Percentiles rank a stretch among this genome's conserved stretches.
These are phyloP conservation scores for Lodderomyces oxycetoniae DNA, from an alignment of 1,139 yeast genomes.

Conservation along the genomic window DNA sequence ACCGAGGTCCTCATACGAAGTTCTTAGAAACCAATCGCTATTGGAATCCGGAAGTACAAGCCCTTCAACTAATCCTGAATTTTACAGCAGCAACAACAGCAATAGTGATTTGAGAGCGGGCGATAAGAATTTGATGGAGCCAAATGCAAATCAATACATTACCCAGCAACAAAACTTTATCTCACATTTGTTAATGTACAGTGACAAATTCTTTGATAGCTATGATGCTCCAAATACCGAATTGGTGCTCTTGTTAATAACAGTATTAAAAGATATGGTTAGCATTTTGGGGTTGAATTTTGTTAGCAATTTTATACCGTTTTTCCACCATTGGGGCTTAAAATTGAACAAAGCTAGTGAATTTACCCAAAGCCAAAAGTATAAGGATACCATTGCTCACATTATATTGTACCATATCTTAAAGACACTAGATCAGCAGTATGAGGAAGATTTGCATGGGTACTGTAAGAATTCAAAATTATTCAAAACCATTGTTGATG, in stretches of 20 bases:
- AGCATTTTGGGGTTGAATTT: slow-evolving; percentile 44
- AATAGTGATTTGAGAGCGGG: slow-evolving; percentile 14
- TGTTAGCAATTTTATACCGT: slow-evolving; percentile 42
- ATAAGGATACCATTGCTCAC: slow-evolving; percentile 37
- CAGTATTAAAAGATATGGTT: slow-evolving; percentile 27
- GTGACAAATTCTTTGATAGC: slow-evolving; percentile 28
- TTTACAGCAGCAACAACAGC: background rate
- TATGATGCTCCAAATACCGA: slow-evolving; percentile 22
- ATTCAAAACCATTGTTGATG: slow-evolving; percentile 20
- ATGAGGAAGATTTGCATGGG: slow-evolving; percentile 23
- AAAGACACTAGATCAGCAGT: slow-evolving; percentile 26
- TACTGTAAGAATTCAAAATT: slow-evolving; percentile 26
- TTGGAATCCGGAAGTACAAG: slow-evolving; percentile 11
- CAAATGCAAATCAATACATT: slow-evolving; percentile 38
- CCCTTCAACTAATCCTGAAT: slow-evolving; percentile 9
- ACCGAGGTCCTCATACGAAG: slow-evolving; percentile 7
- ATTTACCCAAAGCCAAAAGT: slow-evolving; percentile 14
- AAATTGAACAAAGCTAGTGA: slow-evolving; percentile 15
- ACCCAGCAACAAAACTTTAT: slow-evolving; percentile 34
- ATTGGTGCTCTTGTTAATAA: slow-evolving; percentile 21
- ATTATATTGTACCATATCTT: slow-evolving; percentile 25
- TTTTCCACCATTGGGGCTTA: slow-evolving; percentile 44
- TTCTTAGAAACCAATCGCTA: slow-evolving; percentile 7
- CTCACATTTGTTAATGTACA: slow-evolving; percentile 29
- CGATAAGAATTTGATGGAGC: slow-evolving; percentile 23